Evolutionary conservation across 768 basidiomycete genomes (phyloP).

Genomic region (Macrolepiota albuminosa): DNA sequence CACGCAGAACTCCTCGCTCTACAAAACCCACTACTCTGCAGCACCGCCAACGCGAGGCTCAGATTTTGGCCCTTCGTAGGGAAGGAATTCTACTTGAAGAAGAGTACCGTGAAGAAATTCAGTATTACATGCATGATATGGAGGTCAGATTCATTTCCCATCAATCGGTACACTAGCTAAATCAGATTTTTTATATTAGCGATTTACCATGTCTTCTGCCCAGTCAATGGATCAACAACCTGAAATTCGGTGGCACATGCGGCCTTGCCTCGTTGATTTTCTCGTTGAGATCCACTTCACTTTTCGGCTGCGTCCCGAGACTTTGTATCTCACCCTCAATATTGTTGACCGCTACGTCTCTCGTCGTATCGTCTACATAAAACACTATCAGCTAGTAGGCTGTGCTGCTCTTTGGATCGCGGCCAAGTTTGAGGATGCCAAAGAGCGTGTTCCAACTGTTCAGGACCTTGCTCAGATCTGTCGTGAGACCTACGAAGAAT

Average conservation of each 20-base stretch:
- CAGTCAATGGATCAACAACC: constrained; percentile 99
- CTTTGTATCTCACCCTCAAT: constrained; percentile 96
- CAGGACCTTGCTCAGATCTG: constrained; percentile 94
- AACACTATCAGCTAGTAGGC: constrained; percentile 98
- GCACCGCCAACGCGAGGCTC: constrained; percentile 66
- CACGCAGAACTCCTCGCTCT: constrained; percentile 62
- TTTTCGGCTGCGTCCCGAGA: constrained; percentile 96
- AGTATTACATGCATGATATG: constrained; percentile 94
- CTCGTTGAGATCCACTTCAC: constrained; percentile 98
- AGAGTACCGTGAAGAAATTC: constrained; percentile 93
- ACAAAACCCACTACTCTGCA: constrained; percentile 54
- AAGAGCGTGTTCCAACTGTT: constrained; percentile 95
- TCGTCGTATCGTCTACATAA: constrained; percentile 96
- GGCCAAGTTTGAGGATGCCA: constrained; percentile 98
- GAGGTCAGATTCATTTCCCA: constrained; percentile 63
- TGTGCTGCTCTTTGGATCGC: constrained; percentile 99
- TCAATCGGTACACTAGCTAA: constrained; percentile 14
- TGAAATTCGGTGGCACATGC: constrained; percentile 99
- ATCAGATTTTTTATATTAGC: constrained; percentile 27
- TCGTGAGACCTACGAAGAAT: constrained; percentile 94
- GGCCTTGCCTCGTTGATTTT: constrained; percentile 97
- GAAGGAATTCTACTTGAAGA: constrained; percentile 85
- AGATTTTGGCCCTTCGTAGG: constrained; percentile 62
- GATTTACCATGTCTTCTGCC: constrained; percentile 83
- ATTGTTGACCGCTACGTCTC: constrained; percentile 99